phyloP scores from a whole-genome alignment of 495 filamentous ascomycete genomes.

The Daldinia caldariorum region DNA sequence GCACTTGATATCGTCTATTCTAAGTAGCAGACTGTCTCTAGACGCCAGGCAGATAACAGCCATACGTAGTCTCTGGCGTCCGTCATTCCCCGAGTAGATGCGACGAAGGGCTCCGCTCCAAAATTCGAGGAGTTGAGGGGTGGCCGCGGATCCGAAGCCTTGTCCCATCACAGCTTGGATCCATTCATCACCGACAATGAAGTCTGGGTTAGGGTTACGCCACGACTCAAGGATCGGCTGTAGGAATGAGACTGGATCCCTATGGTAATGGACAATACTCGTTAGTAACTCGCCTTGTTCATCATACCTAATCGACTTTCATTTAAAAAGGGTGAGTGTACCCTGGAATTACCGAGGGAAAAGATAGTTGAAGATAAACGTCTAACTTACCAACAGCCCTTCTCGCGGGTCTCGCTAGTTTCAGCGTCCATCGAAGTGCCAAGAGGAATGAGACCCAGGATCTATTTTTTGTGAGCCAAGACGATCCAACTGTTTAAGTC shows the following conservation, averaged over 20 bases:
- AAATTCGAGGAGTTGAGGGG: slow-evolving; percentile 54
- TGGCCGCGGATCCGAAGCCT: slow-evolving; percentile 62
- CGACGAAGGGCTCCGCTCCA: slow-evolving; percentile 64
- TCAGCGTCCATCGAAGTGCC: slow-evolving; percentile 72
- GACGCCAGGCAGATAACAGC: slow-evolving; percentile 66
- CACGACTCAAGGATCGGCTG: slow-evolving; percentile 58
- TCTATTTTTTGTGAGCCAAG: slow-evolving; percentile 46
- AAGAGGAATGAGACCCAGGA: slow-evolving; percentile 67
- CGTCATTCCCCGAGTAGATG: slow-evolving; percentile 68
- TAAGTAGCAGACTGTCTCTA: slow-evolving; percentile 64
- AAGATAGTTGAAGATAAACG: background rate
- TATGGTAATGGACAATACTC: background rate
- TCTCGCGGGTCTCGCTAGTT: slow-evolving; percentile 60
- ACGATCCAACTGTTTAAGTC: background rate
- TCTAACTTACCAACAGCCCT: slow-evolving; percentile 63
- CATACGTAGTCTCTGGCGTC: slow-evolving; percentile 64
- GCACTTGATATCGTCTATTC: slow-evolving; percentile 65
- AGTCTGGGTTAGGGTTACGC: slow-evolving; percentile 57
- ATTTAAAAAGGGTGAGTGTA: background rate
- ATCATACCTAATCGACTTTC: background rate
- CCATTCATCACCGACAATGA: slow-evolving; percentile 64
- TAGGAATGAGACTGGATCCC: slow-evolving; percentile 57
- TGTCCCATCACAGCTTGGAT: slow-evolving; percentile 65
- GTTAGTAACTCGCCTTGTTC: background rate
- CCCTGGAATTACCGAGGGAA: background rate